Base-by-base conservation (phyloP, 2,329 filamentous ascomycete genomes). In the Fusarium sp. region DNA sequence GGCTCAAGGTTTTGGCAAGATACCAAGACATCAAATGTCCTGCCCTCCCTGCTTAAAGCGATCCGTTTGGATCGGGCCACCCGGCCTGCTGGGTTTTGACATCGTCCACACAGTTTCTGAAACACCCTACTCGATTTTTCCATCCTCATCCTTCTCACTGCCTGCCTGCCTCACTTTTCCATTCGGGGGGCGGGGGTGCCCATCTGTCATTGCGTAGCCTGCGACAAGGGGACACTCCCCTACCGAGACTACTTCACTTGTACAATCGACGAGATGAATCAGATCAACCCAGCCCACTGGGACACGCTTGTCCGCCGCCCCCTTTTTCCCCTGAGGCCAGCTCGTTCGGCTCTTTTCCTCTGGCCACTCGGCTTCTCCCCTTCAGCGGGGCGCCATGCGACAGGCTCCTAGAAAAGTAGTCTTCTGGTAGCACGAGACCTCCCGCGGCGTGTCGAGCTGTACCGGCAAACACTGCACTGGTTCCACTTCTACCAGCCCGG, bases 231-330 rank as follows among this genome's bases (percentile, higher is more conserved):
- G 52, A 63, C 54, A 53, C 48, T 68, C 43, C 63, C 53, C 55
- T 66, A 65, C 62, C 34, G 52, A 65, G 61, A 63, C 61, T 67
- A 69, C 66, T 63, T 69, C 64, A 65, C 66, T 63, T 57, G 59
- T 67, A 66, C 61, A 58, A 63, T 66, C 67, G 66, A 65, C 71
- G 52, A 66, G 68, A 72, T 73, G 73, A 66, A 74, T 74, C 67
- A 75, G 73, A 75, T 75, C 73, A 75, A 75, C 73, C 73, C 73
- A 75, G 73, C 55, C 64, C 72, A 69, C 73, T 70, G 73, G 73
- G 73, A 73, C 28, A 31, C 73, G 66, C 65, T 71, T 66, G 73
- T 57, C 73, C 72, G 70, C 65, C 44, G 70, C 72, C 73, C 71
- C 73, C 63, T 74, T 74, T 65, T 75, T 72, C 73, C 72, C 73